phyloP scores from a whole-genome alignment of 176 grass and related monocot genomes.

The Canna indica region DNA sequence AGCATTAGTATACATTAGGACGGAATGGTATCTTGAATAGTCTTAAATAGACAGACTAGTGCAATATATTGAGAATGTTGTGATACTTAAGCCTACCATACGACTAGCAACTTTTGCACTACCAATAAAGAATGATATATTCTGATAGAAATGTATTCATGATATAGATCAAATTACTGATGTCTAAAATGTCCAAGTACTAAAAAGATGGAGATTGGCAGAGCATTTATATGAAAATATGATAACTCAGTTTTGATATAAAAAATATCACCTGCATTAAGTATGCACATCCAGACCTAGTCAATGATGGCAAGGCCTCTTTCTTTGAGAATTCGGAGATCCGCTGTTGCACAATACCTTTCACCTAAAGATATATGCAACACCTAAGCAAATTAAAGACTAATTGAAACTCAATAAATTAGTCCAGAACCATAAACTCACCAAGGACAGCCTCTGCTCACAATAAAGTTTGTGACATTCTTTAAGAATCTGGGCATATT shows the following conservation, averaged over 20 bases:
- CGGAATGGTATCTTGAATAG: background rate
- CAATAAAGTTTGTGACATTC: constrained; percentile 94
- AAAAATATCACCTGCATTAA: constrained; percentile 65
- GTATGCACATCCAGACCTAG: constrained; percentile 93
- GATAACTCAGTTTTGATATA: no score
- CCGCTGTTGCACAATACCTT: constrained; percentile 83
- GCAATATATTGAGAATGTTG: background rate
- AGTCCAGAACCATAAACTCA: background rate
- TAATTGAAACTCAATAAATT: background rate
- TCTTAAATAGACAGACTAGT: background rate
- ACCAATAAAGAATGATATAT: background rate
- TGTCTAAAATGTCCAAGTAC: background rate
- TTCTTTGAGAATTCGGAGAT: constrained; percentile 79
- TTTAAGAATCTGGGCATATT: constrained; percentile 70
- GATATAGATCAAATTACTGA: background rate
- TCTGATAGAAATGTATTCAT: background rate
- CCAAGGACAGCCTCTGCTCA: constrained; percentile 64
- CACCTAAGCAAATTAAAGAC: constrained; percentile 3
- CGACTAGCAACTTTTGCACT: background rate
- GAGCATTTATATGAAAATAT: no score
- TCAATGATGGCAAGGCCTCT: constrained; percentile 87
- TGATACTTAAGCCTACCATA: background rate
- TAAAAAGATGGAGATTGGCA: background rate
- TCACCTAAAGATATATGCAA: constrained; percentile 41
- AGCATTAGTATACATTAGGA: background rate